Base-by-base conservation (phyloP, 2,329 filamentous ascomycete species). In the Sclerotinia nivalis region DNA sequence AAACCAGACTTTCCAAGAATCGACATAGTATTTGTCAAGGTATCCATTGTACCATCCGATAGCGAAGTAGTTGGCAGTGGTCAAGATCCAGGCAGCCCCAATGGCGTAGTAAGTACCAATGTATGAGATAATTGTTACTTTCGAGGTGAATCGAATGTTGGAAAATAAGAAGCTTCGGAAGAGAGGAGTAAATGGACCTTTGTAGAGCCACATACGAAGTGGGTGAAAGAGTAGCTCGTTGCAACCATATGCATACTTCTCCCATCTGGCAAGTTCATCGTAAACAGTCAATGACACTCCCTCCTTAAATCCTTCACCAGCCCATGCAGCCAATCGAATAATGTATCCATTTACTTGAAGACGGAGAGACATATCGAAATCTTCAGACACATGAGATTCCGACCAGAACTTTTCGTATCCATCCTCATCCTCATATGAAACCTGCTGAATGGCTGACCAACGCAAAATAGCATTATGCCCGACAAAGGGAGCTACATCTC, bases 221-320 rank as follows among this genome's bases (percentile, higher is more conserved):
- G 92, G 92, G 77, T 95, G 86, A 83, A 96, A 95, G 70, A 95
- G 84, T 70, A 95, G 84, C 81, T 94, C 92, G 79, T 91, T 92
- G 81, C 92, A 94, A 50, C 92, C 91, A 76, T 93, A 94, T 4
- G 92, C 92, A 78, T 93, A 93, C 80, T 95, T 95, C 78, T 95
- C 92, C 92, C 92, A 95, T 70, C 92, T 89, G 2, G 91, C 90
- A 71, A 95, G 84, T 80, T 95, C 92, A 80, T 95, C 92, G 77
- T 95, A 93, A 13, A 95, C 91, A 0, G 92, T 95, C 69, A 95
- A 83, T 1, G 92, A 94, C 68, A 95, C 92, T 73, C 92, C 92
- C 78, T 95, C 92, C 78, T 93, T 90, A 83, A 93, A 93, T 62
- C 89, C 91, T n/a, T 90, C 88, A 50, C 89, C 89, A 9, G 89